phyloP scores from a whole-genome alignment of 176 grass and related monocot species.

The Bromus sterilis region DNA sequence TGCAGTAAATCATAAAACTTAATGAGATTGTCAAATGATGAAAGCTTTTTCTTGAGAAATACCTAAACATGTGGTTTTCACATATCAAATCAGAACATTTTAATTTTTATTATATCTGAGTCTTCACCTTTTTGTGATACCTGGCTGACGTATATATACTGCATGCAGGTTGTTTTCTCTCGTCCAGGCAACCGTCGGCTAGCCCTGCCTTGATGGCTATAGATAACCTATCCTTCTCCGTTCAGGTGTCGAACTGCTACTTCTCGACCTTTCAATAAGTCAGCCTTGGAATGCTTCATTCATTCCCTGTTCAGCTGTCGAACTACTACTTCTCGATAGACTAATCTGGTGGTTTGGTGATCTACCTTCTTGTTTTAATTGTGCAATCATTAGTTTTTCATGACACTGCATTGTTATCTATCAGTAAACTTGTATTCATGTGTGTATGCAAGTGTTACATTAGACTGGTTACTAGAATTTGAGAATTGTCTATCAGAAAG shows the following conservation, averaged over 20 bases:
- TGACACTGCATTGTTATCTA: no score
- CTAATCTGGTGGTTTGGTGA: no score
- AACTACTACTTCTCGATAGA: no score
- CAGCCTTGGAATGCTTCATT: background rate
- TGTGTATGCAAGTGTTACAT: no score
- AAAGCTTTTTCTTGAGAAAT: background rate
- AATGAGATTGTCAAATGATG: background rate
- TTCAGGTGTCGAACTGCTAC: background rate
- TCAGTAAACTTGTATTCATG: no score
- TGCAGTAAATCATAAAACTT: background rate
- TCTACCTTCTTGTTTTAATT: no score
- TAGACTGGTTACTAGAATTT: background rate
- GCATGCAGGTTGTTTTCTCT: constrained; percentile 5
- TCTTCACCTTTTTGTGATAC: background rate
- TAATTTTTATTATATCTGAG: background rate
- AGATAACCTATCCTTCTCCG: background rate
- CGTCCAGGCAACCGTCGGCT: background rate
- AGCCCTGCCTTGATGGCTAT: background rate
- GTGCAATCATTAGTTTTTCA: no score
- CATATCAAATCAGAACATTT: background rate
- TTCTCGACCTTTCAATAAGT: background rate
- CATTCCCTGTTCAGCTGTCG: no score
- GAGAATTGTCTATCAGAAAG: background rate
- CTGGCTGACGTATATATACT: background rate
- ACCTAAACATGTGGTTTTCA: background rate